Percentiles rank a stretch among this genome's conserved stretches.
These are phyloP conservation scores for Yamadazyma insecticola DNA, from an alignment of 805 yeast genomes.

Conservation along the genomic window DNA sequence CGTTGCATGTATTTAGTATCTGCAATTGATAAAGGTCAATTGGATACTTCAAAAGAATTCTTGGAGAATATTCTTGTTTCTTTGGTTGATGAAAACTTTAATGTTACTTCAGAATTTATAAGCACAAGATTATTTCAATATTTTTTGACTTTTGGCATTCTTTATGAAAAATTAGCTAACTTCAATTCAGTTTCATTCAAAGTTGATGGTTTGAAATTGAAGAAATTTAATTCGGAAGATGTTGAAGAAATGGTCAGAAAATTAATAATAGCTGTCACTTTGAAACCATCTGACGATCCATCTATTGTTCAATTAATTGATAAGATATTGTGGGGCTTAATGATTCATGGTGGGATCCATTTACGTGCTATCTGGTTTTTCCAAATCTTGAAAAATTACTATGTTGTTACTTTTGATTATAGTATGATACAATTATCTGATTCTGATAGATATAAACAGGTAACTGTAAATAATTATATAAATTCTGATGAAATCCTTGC, in stretches of 20 bases:
- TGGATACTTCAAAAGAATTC: too few species aligned
- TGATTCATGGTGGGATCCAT: slow-evolving; percentile 43
- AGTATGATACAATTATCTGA: slow-evolving; percentile 18
- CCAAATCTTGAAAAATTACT: slow-evolving; percentile 28
- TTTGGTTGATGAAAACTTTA: slow-evolving; percentile 8
- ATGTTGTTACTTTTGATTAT: slow-evolving; percentile 14
- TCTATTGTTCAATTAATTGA: slow-evolving; percentile 25
- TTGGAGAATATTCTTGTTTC: slow-evolving; percentile 7
- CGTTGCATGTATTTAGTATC: slow-evolving; percentile 9
- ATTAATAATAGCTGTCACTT: slow-evolving; percentile 30
- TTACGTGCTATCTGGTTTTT: slow-evolving; percentile 41
- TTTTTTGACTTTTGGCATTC: slow-evolving; percentile 17
- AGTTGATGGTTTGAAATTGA: slow-evolving; percentile 6
- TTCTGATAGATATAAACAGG: slow-evolving; percentile 17
- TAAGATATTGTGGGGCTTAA: slow-evolving; percentile 37
- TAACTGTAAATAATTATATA: slow-evolving; percentile 3
- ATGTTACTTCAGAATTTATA: slow-evolving; percentile 11
- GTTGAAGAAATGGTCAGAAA: slow-evolving; percentile 34
- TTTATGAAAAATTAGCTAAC: slow-evolving; percentile 17
- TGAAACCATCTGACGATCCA: slow-evolving; percentile 35
- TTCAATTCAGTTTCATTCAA: slow-evolving; percentile 3
- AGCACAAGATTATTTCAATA: slow-evolving; percentile 22
- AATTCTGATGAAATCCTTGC: slow-evolving; percentile 4
- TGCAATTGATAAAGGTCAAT: slow-evolving; percentile 12
- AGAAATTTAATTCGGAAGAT: slow-evolving; percentile 8